Evolutionary conservation across 1,284 basidiomycete genomes (phyloP).

Genomic region (Pseudozyma tsukubaensis): DNA sequence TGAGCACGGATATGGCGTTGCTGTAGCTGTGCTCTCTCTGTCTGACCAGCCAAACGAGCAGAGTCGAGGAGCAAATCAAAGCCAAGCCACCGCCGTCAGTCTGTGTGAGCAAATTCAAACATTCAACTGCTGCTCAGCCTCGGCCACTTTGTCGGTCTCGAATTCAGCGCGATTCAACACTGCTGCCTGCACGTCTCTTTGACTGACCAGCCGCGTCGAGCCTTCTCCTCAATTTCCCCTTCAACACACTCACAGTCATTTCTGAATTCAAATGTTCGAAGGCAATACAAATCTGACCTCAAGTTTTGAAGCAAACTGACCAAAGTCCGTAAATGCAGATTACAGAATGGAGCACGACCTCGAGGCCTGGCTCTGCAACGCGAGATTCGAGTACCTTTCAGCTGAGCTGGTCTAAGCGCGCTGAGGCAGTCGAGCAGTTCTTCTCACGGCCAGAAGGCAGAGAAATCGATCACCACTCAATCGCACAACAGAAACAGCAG

Average conservation of each 20-base stretch:
- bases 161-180: background rate
- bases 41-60: constrained; percentile 9
- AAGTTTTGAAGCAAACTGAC: background rate
- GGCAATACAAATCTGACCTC: constrained; percentile 1
- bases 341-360: background rate
- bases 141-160: background rate
- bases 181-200: background rate
- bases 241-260: too few relatives aligned
- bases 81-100: constrained; percentile 8
- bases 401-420: constrained; percentile 19
- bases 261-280: too few relatives aligned
- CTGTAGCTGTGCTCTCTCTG: background rate
- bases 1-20: constrained; percentile 18
- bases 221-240: background rate
- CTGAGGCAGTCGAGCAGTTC: background rate
- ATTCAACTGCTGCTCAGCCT: background rate
- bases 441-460: background rate
- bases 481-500: too few relatives aligned
- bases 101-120: background rate
- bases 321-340: constrained; percentile 13
- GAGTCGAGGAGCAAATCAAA: constrained; percentile 3
- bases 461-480: constrained; percentile 18
- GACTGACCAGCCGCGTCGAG: constrained; percentile 15
- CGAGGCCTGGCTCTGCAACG: background rate
- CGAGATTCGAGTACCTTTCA: background rate